Percentiles rank a stretch among this genome's conserved stretches.
phyloP scores from a whole-genome alignment of 108 stramenopile species.

The Cyclotella choctawhatcheeana region DNA sequence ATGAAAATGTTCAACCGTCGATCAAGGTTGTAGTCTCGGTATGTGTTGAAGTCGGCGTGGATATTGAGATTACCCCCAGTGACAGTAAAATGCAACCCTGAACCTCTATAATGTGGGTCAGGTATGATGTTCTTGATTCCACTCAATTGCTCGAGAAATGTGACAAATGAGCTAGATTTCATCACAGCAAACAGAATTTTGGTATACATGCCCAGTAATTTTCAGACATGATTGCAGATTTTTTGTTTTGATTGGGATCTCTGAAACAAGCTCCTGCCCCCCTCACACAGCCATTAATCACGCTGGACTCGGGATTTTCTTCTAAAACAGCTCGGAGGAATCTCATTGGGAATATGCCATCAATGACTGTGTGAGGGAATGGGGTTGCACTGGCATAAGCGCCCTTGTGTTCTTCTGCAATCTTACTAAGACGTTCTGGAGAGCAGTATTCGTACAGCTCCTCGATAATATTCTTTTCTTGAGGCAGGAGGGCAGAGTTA shows the following conservation, averaged over 20 bases:
- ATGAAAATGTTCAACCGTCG: constrained; percentile 50
- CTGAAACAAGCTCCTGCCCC: not conserved
- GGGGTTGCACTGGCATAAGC: no score
- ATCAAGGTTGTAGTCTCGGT: constrained; percentile 20
- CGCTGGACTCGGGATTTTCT: not conserved
- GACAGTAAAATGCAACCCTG: constrained; percentile 43
- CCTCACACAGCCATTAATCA: not conserved
- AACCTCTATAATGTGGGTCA: constrained; percentile 38
- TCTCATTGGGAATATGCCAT: no score
- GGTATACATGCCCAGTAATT: not conserved
- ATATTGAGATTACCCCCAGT: constrained; percentile 46
- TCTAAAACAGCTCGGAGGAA: no score
- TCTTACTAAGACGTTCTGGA: no score
- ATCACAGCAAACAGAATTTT: not conserved
- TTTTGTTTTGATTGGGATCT: not conserved
- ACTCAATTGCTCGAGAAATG: constrained; percentile 29
- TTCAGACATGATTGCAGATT: not conserved
- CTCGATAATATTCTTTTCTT: no score
- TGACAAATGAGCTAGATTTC: not conserved
- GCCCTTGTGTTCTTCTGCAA: no score
- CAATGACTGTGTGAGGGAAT: no score
- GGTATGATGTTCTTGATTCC: constrained; percentile 37
- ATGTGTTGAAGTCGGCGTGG: constrained; percentile 50
- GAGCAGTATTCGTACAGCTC: no score
- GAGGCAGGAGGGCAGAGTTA: no score